phyloP scores from a whole-genome alignment of 106 monocot genomes.

The Dendrobium nobile region DNA sequence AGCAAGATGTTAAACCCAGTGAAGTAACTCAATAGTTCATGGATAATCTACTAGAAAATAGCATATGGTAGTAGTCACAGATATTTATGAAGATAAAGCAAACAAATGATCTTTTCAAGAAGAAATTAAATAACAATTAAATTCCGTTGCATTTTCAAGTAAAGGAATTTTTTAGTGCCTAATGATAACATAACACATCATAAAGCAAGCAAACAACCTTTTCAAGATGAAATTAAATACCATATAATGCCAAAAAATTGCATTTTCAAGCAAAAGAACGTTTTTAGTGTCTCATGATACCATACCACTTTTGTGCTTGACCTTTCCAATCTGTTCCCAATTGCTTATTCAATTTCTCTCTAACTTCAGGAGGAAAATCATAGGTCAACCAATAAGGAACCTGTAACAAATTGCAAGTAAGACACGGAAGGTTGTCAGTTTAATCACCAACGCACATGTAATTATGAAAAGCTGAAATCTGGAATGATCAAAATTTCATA shows the following conservation, averaged over 20 bases:
- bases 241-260: background rate
- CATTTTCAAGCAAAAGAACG: background rate
- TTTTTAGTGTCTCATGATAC: background rate
- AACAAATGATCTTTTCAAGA: too few relatives aligned
- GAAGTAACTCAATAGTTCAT: too few relatives aligned
- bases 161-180: background rate
- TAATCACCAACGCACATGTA: background rate
- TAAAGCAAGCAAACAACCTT: too few relatives aligned
- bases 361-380: constrained; percentile 78
- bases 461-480: background rate
- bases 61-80: too few relatives aligned
- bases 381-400: constrained; percentile 85
- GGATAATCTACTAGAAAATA: too few relatives aligned
- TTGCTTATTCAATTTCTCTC: constrained; percentile 63
- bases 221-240: background rate
- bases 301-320: constrained; percentile 94
- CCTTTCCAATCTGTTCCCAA: constrained; percentile 88
- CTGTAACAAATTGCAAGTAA: constrained; percentile 29
- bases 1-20: too few relatives aligned
- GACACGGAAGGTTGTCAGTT: background rate
- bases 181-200: constrained; percentile 34
- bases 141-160: background rate
- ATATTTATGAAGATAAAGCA: too few relatives aligned
- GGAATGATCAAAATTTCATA: background rate
- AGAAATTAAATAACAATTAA: background rate